Evolutionary conservation across 441 rosid genomes (phyloP).

Genomic region (Melastoma candidum): DNA sequence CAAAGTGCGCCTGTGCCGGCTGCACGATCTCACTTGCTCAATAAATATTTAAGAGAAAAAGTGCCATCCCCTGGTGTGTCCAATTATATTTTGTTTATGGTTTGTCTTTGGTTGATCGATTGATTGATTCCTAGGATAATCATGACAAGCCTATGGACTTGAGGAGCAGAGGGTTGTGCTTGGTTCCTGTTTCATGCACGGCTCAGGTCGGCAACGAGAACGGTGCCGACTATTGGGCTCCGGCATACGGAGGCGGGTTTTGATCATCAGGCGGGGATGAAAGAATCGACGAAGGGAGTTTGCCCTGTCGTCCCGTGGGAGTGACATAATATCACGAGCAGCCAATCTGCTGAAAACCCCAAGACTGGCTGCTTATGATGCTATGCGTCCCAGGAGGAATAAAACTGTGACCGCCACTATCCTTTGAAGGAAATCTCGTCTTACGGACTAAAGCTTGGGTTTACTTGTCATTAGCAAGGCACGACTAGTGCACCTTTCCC

Average conservation of each 20-base stretch:
- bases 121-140: too few relatives aligned
- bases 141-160: conserved; percentile 28
- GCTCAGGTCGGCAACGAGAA: conserved; percentile 75
- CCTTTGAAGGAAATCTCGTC: too few relatives aligned
- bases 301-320: background rate
- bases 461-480: too few relatives aligned
- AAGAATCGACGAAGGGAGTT: conserved; percentile 9
- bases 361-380: conserved; percentile 99
- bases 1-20: too few relatives aligned
- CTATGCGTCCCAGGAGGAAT: conserved; percentile 26
- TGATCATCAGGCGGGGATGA: conserved; percentile 15
- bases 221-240: conserved; percentile 92
- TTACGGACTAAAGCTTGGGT: too few relatives aligned
- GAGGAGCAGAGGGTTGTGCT: conserved; percentile 76
- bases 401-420: too few relatives aligned
- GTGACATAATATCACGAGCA: conserved; percentile 89
- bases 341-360: conserved; percentile 51
- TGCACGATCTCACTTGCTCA: too few relatives aligned
- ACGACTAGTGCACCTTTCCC: too few relatives aligned
- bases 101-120: too few relatives aligned
- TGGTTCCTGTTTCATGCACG: conserved; percentile 81
- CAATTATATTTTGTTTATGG: too few relatives aligned
- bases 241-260: conserved; percentile 52
- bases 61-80: too few relatives aligned
- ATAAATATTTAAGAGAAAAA: too few relatives aligned